Evolutionary conservation across 2,329 filamentous ascomycete genomes (phyloP), one percentile per base, ranked within the genome.

Genomic region (Beauveria rudraprayagi): DNA sequence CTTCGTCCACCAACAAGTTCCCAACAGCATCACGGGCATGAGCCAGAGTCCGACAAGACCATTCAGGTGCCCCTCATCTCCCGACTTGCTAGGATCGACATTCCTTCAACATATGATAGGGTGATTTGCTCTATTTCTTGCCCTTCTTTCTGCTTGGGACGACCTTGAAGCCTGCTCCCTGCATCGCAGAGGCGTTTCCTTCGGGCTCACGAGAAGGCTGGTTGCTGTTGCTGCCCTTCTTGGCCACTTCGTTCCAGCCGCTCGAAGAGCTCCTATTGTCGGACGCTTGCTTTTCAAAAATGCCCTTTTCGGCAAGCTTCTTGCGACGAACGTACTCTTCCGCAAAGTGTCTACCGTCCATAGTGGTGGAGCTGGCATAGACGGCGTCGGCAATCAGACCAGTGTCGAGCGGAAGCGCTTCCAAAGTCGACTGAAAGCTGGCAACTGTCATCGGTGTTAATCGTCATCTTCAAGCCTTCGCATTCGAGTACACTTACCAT

Each of bases 161-260:
- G 58, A 97, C 90, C 80, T 94, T 94, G 78, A 97, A 97, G 55
- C 84, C 84, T 10, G 87, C 82, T 44, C 68, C 76, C 66, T 75
- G 79, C 67, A 77, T 75, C 16, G 52, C 40, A 26, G 56, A n/a
- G 10, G 69, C 69, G 67, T 75, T 69, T 73, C 71, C 72, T 71
- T 67, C 76, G 9, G 58, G 28, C 37, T 82, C 81, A 10, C 56
- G 44, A n/a, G 61, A 26, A 16, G 56, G 63, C 78, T 79, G 56
- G 56, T 63, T 65, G 54, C 72, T 71, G 61, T 78, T 77, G 60
- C 77, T 76, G 54, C 89, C 89, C 81, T 97, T 97, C 86, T 97
- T 97, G 1, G 94, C 94, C 57, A 99, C 94, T 76, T 97, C 94
- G 67, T 83, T 96, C 94, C 94, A 99, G 22, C 93, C 93, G 60